Base-by-base conservation (phyloP, 192 early-diverging fungal genomes). In the Coemansia sp. region DNA sequence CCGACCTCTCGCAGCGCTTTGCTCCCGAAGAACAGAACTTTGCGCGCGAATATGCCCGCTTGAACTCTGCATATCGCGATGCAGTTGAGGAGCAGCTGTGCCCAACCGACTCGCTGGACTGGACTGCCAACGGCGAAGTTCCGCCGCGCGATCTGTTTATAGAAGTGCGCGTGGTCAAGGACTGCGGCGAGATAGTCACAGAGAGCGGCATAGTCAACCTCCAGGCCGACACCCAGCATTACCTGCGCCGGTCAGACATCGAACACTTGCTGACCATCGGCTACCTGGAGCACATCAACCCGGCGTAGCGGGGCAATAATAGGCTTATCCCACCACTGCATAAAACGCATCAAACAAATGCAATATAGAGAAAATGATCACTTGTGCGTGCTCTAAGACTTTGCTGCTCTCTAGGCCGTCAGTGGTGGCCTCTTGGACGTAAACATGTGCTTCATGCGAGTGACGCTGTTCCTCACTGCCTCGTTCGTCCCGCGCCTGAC, bases 111-210 rank as follows among this genome's bases (percentile, higher is more conserved):
- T 71, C 61, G 30, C 74, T 95, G 0, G 92, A 94, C 60, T 60
- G 96, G 60, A 79, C 77, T 2, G 77, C 83, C 0, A 82, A 82
- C 7, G 80, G 84, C 30, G 73, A 90, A 30, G 56, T 83, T 0
- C 96, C 96, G 25, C 96, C 96, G 6, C 79, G 80, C 52, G 93
- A 98, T 54, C 54, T 94, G 50, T 93, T 88, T 69, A 85, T 94
- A n/a, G 88, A 89, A 47, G 87, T 98, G 20, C 63, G 94, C 2
- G 96, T 96, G 2, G 27, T 90, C 34, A 80, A 77, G 42, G 91
- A 96, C 42, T 85, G 83, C 54, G 96, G 96, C 31, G 90, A 96
- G 64, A 82, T 96, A 30, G 79, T 86, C 39, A 90, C 91, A 0
- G 92, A 96, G 44, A 85, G 74, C 50, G 94, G 96, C 0, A 67